phyloP scores from a whole-genome alignment of 1,284 basidiomycete species.

The Moesziomyces parantarcticus region DNA sequence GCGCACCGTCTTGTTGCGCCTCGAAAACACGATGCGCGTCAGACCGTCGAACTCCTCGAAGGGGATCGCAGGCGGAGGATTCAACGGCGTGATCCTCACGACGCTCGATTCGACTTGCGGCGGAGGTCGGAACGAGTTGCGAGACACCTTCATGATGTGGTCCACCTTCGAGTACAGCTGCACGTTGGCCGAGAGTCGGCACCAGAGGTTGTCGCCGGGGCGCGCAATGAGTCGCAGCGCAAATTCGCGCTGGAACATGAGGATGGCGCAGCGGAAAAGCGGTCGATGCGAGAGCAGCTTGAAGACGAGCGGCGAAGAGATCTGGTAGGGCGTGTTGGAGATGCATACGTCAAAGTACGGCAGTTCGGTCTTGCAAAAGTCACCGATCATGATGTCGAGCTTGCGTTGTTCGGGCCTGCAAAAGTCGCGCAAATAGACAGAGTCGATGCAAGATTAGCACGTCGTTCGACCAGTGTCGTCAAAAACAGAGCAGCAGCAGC shows the following conservation, averaged over 20 bases:
- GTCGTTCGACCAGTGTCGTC: background rate
- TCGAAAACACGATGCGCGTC: constrained; percentile 86
- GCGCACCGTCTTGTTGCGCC: constrained; percentile 89
- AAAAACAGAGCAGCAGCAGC: constrained; percentile 2
- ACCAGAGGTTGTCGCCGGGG: constrained; percentile 89
- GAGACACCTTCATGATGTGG: constrained; percentile 93
- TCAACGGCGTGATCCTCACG: constrained; percentile 87
- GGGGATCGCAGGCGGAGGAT: constrained; percentile 92
- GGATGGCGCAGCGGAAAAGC: constrained; percentile 89
- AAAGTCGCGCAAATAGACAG: background rate
- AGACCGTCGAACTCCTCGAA: constrained; percentile 99
- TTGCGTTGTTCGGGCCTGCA: constrained; percentile 90
- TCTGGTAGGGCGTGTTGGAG: constrained; percentile 98
- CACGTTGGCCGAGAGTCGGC: constrained; percentile 91
- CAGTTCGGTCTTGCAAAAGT: constrained; percentile 95
- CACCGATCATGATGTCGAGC: constrained; percentile 92
- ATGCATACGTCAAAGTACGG: constrained; percentile 99
- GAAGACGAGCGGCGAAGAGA: constrained; percentile 97
- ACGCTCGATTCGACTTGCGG: constrained; percentile 94
- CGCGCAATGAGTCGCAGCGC: constrained; percentile 89
- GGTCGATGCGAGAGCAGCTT: constrained; percentile 95
- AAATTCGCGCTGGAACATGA: constrained; percentile 99
- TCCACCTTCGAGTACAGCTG: constrained; percentile 96
- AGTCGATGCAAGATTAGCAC: constrained; percentile 10
- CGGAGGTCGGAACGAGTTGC: constrained; percentile 95